These are phyloP conservation scores for Croton setiger DNA, from an alignment of 441 rosid species.

Conservation along the genomic window DNA sequence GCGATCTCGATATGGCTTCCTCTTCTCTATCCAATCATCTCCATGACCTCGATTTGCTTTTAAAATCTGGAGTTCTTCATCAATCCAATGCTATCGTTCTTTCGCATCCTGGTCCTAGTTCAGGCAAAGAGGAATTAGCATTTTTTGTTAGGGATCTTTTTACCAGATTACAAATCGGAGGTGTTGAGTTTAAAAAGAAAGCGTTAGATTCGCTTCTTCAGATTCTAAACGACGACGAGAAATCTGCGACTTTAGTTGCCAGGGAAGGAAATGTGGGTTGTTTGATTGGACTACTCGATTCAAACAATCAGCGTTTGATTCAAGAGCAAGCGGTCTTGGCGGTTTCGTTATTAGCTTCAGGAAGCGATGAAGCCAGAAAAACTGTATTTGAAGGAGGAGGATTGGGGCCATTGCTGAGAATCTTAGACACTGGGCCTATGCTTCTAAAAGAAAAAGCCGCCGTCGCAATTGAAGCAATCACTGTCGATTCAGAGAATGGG, in stretches of 20 bases:
- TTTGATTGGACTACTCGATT: slow-evolving; percentile 58
- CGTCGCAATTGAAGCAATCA: slow-evolving; percentile 63
- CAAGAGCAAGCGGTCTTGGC: slow-evolving; percentile 64
- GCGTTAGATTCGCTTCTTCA: slow-evolving; percentile 67
- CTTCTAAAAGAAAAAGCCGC: slow-evolving; percentile 58
- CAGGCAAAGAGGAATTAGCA: slow-evolving; percentile 50
- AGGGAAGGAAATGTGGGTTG: slow-evolving; percentile 66
- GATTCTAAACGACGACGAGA: slow-evolving; percentile 51
- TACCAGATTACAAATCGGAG: slow-evolving; percentile 73
- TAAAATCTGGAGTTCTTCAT: slow-evolving; percentile 75
- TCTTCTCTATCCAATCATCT: slow-evolving; percentile 54
- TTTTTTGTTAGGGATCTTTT: slow-evolving; percentile 67
- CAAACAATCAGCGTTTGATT: slow-evolving; percentile 38
- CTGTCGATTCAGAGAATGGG: slow-evolving; percentile 58
- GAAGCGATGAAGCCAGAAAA: slow-evolving; percentile 52
- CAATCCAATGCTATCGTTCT: slow-evolving; percentile 67
- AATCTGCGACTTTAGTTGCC: slow-evolving; percentile 48
- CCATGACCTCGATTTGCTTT: slow-evolving; percentile 62
- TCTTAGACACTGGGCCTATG: slow-evolving; percentile 59
- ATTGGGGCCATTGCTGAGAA: slow-evolving; percentile 59
- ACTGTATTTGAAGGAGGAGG: slow-evolving; percentile 66
- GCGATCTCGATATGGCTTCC: slow-evolving; percentile 80
- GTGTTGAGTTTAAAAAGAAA: slow-evolving; percentile 66
- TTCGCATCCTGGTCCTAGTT: slow-evolving; percentile 53
- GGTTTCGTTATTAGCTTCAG: slow-evolving; percentile 55